Conservation (phyloP, 139 green algal genomes). For the Asterochloris erici region DNA sequence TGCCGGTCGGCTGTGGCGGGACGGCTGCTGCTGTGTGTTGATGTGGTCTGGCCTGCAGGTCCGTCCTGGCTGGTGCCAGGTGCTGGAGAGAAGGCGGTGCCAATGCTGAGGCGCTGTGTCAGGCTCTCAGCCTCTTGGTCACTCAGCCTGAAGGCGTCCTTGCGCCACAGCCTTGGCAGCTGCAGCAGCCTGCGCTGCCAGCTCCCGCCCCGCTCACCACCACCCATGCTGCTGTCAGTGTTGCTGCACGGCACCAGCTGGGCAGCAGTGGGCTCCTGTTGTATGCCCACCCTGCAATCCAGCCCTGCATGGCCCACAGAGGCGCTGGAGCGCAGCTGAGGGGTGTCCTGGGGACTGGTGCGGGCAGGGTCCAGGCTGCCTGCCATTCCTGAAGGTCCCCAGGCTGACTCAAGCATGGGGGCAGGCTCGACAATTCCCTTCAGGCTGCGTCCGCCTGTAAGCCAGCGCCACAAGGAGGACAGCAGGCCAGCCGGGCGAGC, state of each 20-base stretch:
- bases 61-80: no score
- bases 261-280: background rate
- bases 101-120: background rate
- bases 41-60: no score
- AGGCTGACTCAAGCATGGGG: no score
- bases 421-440: no score
- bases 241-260: background rate
- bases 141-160: constrained; percentile 10
- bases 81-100: background rate
- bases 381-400: no score
- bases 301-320: background rate
- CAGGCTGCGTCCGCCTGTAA: no score
- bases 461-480: no score
- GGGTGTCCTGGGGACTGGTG: background rate
- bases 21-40: background rate
- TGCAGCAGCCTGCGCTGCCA: background rate
- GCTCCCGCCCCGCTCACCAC: background rate
- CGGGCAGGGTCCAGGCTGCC: no score
- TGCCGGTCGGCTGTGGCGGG: background rate
- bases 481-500: no score
- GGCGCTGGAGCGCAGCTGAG: background rate
- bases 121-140: constrained; percentile 4
- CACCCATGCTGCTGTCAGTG: background rate
- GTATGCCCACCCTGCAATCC: background rate
- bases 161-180: constrained; percentile 1